Base-by-base conservation (phyloP, 345 rosid species). In the Brassica carinata region DNA sequence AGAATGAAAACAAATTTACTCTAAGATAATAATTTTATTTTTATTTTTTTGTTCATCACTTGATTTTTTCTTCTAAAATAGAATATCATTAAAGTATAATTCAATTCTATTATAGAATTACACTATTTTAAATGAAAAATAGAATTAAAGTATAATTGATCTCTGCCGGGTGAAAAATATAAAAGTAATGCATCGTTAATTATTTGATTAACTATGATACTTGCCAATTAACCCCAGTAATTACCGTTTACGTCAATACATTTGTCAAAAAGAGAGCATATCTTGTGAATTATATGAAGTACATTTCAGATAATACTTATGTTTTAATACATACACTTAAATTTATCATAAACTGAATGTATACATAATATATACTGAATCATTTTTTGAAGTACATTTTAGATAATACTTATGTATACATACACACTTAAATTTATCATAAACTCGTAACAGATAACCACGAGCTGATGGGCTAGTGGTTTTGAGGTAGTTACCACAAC, bases 171-270 rank as follows among this genome's bases (percentile, higher is more conserved):
- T 40, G n/a, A 18, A 15, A 27, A 40, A 58, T 3, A 26, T 31
- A 61, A 10, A 57, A 38, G 40, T 13, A 19, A 23, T 58, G 43
- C 64, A 65, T 13, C 29, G 14, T 45, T 72, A 10, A 51, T 36
- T 51, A 53, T 64, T 33, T 64, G 33, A 57, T 36, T 55, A 53
- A 55, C 70, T 53, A 11, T 23, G 14, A 13, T 63, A 58, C 19
- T 57, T 19, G 64, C 64, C 14, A 18, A 58, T 29, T 58, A 58
- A 18, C 64, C 64, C 27, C 30, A 19, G 1, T 19, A 19, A 19
- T 58, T 79, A 80, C 71, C 34, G 71, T 55, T 59, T 63, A 43
- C 43, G 6, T 36, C 66, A 57, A 31, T 48, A 23, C n/a, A 59
- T 23, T 59, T 23, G n/a, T 19, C 4, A 17, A n/a, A 55, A 58